Evolutionary conservation across 257 asterid species (phyloP).

Genomic region (Nicotiana otophora): DNA sequence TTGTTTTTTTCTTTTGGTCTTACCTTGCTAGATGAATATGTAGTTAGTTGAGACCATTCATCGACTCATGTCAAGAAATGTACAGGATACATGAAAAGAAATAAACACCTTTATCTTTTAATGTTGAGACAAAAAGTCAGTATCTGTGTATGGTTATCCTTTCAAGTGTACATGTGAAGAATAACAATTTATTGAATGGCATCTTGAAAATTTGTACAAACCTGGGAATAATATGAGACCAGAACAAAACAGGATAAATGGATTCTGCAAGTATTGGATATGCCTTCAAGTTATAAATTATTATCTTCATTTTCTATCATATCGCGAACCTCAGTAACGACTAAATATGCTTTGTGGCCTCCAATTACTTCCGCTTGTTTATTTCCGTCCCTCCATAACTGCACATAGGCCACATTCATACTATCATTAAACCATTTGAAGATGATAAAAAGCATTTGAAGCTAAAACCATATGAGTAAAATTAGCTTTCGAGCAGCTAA

Average conservation of each 20-base stretch:
- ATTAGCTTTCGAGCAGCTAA: background rate
- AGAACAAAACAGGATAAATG: background rate
- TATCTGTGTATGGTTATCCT: background rate
- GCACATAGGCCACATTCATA: slow-evolving; percentile 13
- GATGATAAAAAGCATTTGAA: background rate
- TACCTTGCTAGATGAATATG: too few species aligned
- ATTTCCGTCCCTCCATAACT: slow-evolving; percentile 87
- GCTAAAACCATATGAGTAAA: background rate
- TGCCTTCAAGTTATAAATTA: slow-evolving; percentile 21
- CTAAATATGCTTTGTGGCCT: slow-evolving; percentile 75
- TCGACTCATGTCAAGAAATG: background rate
- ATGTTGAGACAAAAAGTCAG: background rate
- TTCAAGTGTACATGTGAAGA: background rate
- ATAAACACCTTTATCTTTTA: background rate
- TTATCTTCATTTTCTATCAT: slow-evolving; percentile 62
- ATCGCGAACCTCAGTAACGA: slow-evolving; percentile 69
- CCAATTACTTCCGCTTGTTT: slow-evolving; percentile 85
- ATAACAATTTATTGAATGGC: background rate
- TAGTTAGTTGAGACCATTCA: too few species aligned
- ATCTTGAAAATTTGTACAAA: background rate
- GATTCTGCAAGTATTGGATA: background rate
- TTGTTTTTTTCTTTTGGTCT: too few species aligned
- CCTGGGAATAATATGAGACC: background rate
- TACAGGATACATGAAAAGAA: background rate
- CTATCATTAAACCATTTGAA: background rate